Conservation (phyloP, 2,329 filamentous ascomycete genomes). For the Calonectria montana region DNA sequence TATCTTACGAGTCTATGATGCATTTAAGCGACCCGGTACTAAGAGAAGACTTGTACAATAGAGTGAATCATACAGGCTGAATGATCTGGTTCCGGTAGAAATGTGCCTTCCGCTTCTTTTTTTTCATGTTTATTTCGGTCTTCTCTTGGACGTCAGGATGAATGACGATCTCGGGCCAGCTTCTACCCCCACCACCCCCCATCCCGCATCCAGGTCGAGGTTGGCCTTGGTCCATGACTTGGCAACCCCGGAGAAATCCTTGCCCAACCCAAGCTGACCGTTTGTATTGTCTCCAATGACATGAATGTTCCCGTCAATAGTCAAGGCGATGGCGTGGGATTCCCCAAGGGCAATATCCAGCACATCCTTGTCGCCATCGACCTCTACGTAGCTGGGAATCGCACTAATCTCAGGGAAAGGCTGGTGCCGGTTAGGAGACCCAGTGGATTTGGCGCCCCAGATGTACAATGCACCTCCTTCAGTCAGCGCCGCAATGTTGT, state of each 20-base stretch:
- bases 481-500: slow-evolving; percentile 68
- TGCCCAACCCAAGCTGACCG: slow-evolving; percentile 67
- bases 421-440: slow-evolving; percentile 45
- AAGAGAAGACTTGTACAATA: slow-evolving; percentile 59
- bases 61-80: slow-evolving; percentile 56
- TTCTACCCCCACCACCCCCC: slow-evolving; percentile 54
- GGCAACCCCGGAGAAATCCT: slow-evolving; percentile 22
- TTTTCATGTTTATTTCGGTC: slow-evolving; percentile 21
- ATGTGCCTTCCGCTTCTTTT: slow-evolving; percentile 24
- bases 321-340: slow-evolving; percentile 68
- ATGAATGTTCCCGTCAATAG: slow-evolving; percentile 61
- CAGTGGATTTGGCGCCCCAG: slow-evolving; percentile 61
- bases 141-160: slow-evolving; percentile 51
- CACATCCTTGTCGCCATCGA: slow-evolving; percentile 63
- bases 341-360: slow-evolving; percentile 68
- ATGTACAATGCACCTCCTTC: slow-evolving; percentile 68
- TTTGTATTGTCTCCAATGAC: slow-evolving; percentile 67
- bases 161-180: slow-evolving; percentile 64
- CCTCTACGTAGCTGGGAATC: slow-evolving; percentile 57
- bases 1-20: slow-evolving; percentile 96
- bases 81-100: slow-evolving; percentile 44
- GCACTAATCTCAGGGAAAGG: slow-evolving; percentile 45
- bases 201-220: slow-evolving; percentile 41
- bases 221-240: slow-evolving; percentile 52
- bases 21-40: slow-evolving; percentile 35